These are phyloP conservation scores for Starmerella scarabaei DNA, from an alignment of 805 yeast species.

Conservation along the genomic window DNA sequence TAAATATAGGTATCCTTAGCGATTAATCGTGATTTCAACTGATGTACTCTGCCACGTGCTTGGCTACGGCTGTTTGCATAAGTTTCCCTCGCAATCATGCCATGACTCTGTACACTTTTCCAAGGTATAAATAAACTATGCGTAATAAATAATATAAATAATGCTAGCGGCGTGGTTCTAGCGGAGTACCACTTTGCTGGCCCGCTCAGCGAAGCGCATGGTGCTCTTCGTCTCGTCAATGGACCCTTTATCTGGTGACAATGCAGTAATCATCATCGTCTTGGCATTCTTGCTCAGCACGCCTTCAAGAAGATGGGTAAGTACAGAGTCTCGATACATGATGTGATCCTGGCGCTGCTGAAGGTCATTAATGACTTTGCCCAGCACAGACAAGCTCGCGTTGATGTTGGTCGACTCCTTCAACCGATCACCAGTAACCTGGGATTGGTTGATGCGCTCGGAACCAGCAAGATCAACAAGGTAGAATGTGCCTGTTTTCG, in stretches of 20 bases:
- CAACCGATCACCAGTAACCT: slow-evolving; percentile 65
- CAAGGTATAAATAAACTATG: neutral
- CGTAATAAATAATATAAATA: neutral
- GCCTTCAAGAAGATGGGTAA: slow-evolving; percentile 73
- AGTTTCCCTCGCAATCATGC: no score
- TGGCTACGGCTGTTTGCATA: no score
- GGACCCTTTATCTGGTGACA: slow-evolving; percentile 53
- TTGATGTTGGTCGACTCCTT: slow-evolving; percentile 83
- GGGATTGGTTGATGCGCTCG: slow-evolving; percentile 64
- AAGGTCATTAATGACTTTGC: slow-evolving; percentile 74
- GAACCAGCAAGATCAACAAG: slow-evolving; percentile 90
- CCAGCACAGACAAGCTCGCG: slow-evolving; percentile 72
- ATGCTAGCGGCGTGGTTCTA: no score
- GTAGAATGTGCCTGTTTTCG: slow-evolving; percentile 54
- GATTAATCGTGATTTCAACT: no score
- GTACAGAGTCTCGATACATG: slow-evolving; percentile 57
- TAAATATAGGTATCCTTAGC: slow-evolving; percentile 23
- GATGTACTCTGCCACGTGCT: no score
- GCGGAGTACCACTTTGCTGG: slow-evolving; percentile 14
- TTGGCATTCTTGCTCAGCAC: slow-evolving; percentile 78
- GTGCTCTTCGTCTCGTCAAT: slow-evolving; percentile 72
- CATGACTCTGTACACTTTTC: no score
- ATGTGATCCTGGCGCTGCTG: slow-evolving; percentile 38
- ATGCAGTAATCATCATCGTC: slow-evolving; percentile 84
- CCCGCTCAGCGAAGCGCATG: slow-evolving; percentile 69